Base-by-base conservation (phyloP, 2,329 filamentous ascomycete genomes). In the Alternaria solani region DNA sequence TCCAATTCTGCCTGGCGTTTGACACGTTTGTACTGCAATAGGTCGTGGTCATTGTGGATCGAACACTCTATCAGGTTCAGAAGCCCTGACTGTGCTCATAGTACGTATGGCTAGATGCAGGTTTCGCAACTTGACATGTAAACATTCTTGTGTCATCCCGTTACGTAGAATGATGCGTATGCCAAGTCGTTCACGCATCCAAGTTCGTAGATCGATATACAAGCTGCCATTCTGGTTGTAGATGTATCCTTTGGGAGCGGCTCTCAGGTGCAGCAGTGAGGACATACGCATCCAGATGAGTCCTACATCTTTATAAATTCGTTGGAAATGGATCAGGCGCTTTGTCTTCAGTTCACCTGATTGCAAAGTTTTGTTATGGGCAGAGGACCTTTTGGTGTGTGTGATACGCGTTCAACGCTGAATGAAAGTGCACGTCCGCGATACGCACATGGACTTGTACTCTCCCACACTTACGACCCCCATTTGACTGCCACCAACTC, bases 1-100 rank as follows among this genome's bases (percentile, higher is more conserved):
- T 69, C 11, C 44, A 46, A 20, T 18, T 36, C 3, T 20, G 57
- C 5, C 48, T 63, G 7, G 60, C 63, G 9, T 58, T 58, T 7
- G 34, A 42, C n/a, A 41, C 61, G 36, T 55, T 51, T 9, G 38
- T 55, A 25, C 26, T 30, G 26, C 43, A 30, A 32, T n/a, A 30
- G 20, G 9, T 30, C 11, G 42, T 64, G 18, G 44, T 7, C 3
- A 16, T 47, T 6, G 51, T 38, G 6, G 61, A 71, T 44, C 55
- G 63, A 14, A 51, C 32, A 2, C 38, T 71, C 16, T 64, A n/a
- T n/a, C n/a, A n/a, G n/a, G n/a, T n/a, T n/a, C n/a, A n/a, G n/a
- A n/a, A n/a, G n/a, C n/a, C n/a, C n/a, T n/a, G n/a, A 6, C 28
- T 18, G 8, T 23, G 12, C 28, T 2, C 12, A 11, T 47, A 28